phyloP scores from a whole-genome alignment of 2,329 filamentous ascomycete genomes.

The Monosporascus cannonballus region DNA sequence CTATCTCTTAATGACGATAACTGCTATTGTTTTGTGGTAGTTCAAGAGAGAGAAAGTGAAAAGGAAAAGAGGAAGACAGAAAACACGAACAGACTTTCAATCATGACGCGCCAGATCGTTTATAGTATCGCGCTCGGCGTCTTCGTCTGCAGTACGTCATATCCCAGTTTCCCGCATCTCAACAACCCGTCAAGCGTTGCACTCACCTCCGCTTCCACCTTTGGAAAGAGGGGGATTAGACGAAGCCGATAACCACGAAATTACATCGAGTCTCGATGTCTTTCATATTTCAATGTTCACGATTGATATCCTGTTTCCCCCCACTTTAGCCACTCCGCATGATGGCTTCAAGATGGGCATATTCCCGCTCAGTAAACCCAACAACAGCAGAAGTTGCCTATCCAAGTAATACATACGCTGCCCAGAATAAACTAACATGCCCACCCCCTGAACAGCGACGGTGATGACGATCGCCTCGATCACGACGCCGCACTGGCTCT shows the following conservation, averaged over 20 bases:
- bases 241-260: too few species aligned
- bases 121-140: constrained; percentile 34
- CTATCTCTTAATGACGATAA: background rate
- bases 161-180: constrained; percentile 5
- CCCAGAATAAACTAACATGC: constrained; percentile 16
- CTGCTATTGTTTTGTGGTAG: background rate
- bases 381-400: too few species aligned
- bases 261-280: too few species aligned
- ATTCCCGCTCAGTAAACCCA: too few species aligned
- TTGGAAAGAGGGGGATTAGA: too few species aligned
- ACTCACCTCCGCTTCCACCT: background rate
- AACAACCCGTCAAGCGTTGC: background rate
- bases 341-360: background rate
- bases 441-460: constrained; percentile 45
- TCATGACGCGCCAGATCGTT: constrained; percentile 37
- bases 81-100: background rate
- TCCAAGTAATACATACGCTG: too few species aligned
- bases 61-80: background rate
- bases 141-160: constrained; percentile 37
- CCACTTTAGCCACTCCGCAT: too few species aligned
- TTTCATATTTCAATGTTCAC: background rate
- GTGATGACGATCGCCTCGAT: constrained; percentile 66
- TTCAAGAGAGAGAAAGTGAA: too few species aligned
- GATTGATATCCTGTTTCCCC: background rate
- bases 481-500: constrained; percentile 64